Evolutionary conservation across 164 flowering plant genomes (phyloP).

Genomic region (Dillenia turbinata): DNA sequence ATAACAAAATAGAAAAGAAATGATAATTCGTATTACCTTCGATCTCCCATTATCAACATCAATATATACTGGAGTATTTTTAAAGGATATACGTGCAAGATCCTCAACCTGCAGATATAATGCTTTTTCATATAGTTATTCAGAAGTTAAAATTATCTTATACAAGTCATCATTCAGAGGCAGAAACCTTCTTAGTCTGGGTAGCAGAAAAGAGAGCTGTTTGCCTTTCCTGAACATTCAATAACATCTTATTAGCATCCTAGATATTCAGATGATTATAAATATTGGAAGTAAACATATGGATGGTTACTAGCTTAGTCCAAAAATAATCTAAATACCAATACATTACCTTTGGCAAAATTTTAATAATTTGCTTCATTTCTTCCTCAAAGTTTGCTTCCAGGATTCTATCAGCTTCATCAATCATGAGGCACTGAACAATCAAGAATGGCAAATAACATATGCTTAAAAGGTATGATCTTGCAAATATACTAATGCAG

Average conservation of each 20-base stretch:
- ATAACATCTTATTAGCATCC: conserved; percentile 15
- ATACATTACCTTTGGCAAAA: conserved; percentile 70
- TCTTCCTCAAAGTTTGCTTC: conserved; percentile 96
- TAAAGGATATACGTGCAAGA: conserved; percentile 86
- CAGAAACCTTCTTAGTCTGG: conserved; percentile 82
- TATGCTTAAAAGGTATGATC: too few species aligned
- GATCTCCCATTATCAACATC: conserved; percentile 93
- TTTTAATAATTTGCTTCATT: conserved; percentile 82
- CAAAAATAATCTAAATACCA: not conserved
- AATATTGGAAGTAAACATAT: not conserved
- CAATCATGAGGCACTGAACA: conserved; percentile 88
- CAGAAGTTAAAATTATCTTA: not conserved
- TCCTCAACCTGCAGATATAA: conserved; percentile 70
- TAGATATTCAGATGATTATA: not conserved
- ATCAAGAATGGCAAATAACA: not conserved
- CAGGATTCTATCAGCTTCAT: conserved; percentile 94
- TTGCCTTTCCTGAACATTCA: conserved; percentile 64
- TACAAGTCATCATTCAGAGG: not conserved
- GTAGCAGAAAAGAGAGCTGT: conserved; percentile 98
- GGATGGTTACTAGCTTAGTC: not conserved
- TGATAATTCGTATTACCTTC: conserved; percentile 36
- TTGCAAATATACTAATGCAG: too few species aligned
- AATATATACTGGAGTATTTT: conserved; percentile 63
- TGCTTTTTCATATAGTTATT: not conserved
- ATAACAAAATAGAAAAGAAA: too few species aligned